These are phyloP conservation scores for Globisporangium canariense DNA, from an alignment of 352 stramenopile species.

Conservation along the genomic window DNA sequence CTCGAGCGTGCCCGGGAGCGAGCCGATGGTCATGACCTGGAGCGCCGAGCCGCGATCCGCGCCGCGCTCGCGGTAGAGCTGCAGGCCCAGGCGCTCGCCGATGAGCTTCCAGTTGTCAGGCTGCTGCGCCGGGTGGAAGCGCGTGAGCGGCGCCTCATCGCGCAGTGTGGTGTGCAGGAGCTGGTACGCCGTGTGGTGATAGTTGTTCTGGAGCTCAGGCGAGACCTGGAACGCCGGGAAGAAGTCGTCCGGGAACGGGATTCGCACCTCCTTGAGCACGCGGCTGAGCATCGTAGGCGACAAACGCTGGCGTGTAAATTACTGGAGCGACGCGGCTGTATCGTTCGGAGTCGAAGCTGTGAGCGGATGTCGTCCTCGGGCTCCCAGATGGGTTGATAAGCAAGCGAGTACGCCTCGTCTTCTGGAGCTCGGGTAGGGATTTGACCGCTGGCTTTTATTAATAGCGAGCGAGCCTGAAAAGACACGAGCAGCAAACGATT, in stretches of 20 bases:
- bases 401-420: neutral
- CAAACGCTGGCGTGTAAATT: too few relatives aligned
- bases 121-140: conserved; percentile 47
- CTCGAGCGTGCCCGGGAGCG: conserved; percentile 45
- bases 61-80: conserved; percentile 57
- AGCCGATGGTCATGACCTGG: conserved; percentile 49
- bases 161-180: conserved; percentile 40
- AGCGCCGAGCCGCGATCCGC: conserved; percentile 46
- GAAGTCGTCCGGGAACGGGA: conserved; percentile 67
- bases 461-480: neutral
- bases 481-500: too few relatives aligned
- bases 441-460: neutral
- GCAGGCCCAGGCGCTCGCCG: conserved; percentile 43
- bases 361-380: neutral
- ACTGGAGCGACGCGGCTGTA: too few relatives aligned
- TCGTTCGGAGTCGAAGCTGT: neutral
- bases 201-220: conserved; percentile 27
- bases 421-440: neutral
- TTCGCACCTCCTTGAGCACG: conserved; percentile 58
- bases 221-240: conserved; percentile 47
- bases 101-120: conserved; percentile 60
- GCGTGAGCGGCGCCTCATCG: conserved; percentile 39
- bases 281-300: conserved; percentile 38
- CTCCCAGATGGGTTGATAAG: neutral
- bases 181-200: conserved; percentile 30